These are phyloP conservation scores for Polytrichum formosum DNA, from an alignment of 225 moss, liverwort and hornwort species.

Conservation along the genomic window DNA sequence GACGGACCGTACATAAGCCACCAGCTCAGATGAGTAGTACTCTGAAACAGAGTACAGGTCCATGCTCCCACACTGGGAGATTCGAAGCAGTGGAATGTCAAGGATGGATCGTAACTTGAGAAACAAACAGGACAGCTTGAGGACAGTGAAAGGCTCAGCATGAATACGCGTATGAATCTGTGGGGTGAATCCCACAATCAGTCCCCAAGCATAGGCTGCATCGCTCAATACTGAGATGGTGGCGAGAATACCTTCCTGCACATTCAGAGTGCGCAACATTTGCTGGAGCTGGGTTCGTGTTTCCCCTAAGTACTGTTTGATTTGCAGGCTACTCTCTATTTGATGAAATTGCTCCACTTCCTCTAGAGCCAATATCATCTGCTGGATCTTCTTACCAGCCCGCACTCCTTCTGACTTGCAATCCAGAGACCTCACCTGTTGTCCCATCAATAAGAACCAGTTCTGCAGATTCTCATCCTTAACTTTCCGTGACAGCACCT, in stretches of 20 bases:
- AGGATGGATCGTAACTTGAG: constrained; percentile 95
- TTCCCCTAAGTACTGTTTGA: constrained; percentile 89
- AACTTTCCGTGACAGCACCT: constrained; percentile 85
- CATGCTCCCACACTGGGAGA: constrained; percentile 90
- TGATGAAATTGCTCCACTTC: constrained; percentile 99
- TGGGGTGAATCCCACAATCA: constrained; percentile 74
- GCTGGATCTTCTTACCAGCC: constrained; percentile 86
- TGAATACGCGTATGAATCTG: constrained; percentile 81
- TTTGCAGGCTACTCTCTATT: constrained; percentile 95
- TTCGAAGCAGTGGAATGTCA: constrained; percentile 89
- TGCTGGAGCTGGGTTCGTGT: constrained; percentile 76
- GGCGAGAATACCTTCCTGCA: constrained; percentile 85
- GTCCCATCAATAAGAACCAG: constrained; percentile 85
- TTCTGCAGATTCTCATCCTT: constrained; percentile 87
- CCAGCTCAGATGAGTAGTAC: constrained; percentile 93
- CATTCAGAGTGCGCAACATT: constrained; percentile 91
- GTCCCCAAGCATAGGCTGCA: constrained; percentile 94
- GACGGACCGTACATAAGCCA: constrained; percentile 81
- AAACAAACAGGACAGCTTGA: constrained; percentile 93
- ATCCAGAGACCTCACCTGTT: constrained; percentile 75
- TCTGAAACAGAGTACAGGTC: constrained; percentile 98
- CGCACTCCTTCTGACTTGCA: constrained; percentile 66
- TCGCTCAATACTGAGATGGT: constrained; percentile 87
- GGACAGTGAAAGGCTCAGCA: constrained; percentile 82
- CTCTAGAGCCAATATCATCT: constrained; percentile 83